phyloP scores from a whole-genome alignment of 2,329 filamentous ascomycete species.

The Colletotrichum trifolii region DNA sequence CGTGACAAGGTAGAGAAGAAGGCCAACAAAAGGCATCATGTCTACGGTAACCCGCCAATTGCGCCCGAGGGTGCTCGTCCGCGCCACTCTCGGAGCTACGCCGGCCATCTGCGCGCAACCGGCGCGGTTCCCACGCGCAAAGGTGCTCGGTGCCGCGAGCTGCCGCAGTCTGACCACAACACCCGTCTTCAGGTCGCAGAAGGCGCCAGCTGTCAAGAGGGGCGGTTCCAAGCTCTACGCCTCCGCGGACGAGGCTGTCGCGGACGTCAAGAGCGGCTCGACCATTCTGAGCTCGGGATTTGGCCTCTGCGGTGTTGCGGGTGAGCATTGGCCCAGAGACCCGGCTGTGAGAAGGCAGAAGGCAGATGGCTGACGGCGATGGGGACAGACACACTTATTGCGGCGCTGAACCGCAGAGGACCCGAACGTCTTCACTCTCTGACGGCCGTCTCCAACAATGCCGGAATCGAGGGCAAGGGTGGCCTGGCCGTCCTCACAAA shows the following conservation, averaged over 20 bases:
- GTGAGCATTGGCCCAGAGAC: constrained; percentile 50
- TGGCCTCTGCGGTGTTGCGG: constrained; percentile 82
- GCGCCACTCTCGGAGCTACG: constrained; percentile 16
- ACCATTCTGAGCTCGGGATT: constrained; percentile 82
- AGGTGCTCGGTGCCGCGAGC: constrained; percentile 7
- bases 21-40: not conserved
- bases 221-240: constrained; percentile 60
- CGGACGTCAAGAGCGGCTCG: constrained; percentile 76
- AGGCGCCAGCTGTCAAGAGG: constrained; percentile 38
- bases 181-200: constrained; percentile 13
- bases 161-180: constrained; percentile 31
- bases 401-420: constrained; percentile 71
- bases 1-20: not conserved
- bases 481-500: constrained; percentile 76
- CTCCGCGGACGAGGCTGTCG: constrained; percentile 74
- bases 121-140: constrained; percentile 30
- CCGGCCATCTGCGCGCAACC: constrained; percentile 23
- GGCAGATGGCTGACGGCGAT: not conserved
- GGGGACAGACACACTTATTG: constrained; percentile 73
- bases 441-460: constrained; percentile 85
- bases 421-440: constrained; percentile 72
- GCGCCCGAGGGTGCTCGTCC: constrained; percentile 31
- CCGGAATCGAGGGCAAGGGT: constrained; percentile 74
- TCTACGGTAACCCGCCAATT: constrained; percentile 26
- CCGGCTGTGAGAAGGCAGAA: not conserved